Evolutionary conservation across 2,329 filamentous ascomycete genomes (phyloP).

Genomic region (Incumbomyces delicatus): DNA sequence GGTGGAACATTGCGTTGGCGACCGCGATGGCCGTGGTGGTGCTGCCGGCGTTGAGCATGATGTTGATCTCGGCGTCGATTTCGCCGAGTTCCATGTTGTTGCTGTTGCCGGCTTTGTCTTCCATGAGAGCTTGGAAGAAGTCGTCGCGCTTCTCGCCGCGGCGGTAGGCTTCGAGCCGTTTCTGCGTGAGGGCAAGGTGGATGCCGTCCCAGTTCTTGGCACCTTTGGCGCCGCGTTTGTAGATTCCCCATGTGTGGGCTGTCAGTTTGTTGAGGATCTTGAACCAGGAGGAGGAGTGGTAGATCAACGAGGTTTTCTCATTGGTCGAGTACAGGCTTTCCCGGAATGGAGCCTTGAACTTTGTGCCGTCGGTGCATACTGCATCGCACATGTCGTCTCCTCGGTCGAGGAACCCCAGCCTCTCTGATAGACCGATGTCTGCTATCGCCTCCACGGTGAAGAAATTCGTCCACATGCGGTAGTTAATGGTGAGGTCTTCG

Average conservation of each 20-base stretch:
- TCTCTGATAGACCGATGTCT: constrained; percentile 40
- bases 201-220: constrained; percentile 35
- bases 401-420: constrained; percentile 41
- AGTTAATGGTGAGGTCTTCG: constrained; percentile 40
- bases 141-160: constrained; percentile 46
- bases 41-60: constrained; percentile 22
- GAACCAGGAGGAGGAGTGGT: constrained; percentile 2
- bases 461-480: constrained; percentile 44
- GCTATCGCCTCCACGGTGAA: constrained; percentile 49
- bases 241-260: constrained; percentile 9
- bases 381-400: constrained; percentile 39
- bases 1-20: constrained; percentile 37
- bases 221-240: constrained; percentile 7
- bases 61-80: constrained; percentile 10
- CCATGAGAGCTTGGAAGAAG: constrained; percentile 46
- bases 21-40: constrained; percentile 17
- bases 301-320: constrained; percentile 1
- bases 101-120: constrained; percentile 31
- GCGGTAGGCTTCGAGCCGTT: constrained; percentile 37
- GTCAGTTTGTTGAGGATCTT: constrained; percentile 8
- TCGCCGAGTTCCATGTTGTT: constrained; percentile 32
- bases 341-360: constrained; percentile 39
- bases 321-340: constrained; percentile 10
- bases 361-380: constrained; percentile 30
- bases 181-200: constrained; percentile 33